A percentile compares a stretch with the other conserved stretches of the same genome.
Conservation (phyloP, 2,329 filamentous ascomycete genomes). For the Ceratocystis albifundus region DNA sequence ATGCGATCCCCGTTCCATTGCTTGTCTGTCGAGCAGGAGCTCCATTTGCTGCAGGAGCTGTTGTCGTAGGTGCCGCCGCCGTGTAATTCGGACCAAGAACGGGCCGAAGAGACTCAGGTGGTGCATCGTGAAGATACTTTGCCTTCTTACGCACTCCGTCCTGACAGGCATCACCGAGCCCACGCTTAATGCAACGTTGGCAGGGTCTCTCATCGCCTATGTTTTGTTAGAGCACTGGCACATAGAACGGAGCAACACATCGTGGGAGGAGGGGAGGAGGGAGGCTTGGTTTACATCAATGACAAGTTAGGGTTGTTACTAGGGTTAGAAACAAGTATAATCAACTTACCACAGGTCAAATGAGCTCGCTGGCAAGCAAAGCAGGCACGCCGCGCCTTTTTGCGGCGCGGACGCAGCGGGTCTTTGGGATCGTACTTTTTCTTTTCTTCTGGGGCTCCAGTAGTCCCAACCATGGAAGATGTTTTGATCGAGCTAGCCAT, state of each 20-base stretch:
- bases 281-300: background rate
- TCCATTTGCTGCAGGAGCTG: background rate
- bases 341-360: conserved; percentile 82
- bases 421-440: conserved; percentile 78
- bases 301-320: no score
- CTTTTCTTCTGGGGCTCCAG: conserved; percentile 42
- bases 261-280: no score
- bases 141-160: conserved; percentile 97
- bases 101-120: conserved; percentile 77
- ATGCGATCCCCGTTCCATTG: conserved; percentile 28
- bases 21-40: background rate
- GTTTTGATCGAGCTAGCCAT: conserved; percentile 39
- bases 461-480: conserved; percentile 33
- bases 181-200: conserved; percentile 84
- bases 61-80: conserved; percentile 35
- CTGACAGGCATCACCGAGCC: conserved; percentile 80
- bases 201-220: conserved; percentile 91
- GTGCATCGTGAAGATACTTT: conserved; percentile 95
- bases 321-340: no score
- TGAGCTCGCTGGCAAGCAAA: conserved; percentile 95
- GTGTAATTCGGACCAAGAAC: conserved; percentile 64
- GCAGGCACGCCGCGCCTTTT: conserved; percentile 91
- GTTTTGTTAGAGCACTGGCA: no score
- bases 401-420: conserved; percentile 74
- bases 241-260: background rate